Percentiles rank a stretch among this genome's conserved stretches.
Conservation (phyloP, 345 rosid genomes). For the Eucalyptus regnans region DNA sequence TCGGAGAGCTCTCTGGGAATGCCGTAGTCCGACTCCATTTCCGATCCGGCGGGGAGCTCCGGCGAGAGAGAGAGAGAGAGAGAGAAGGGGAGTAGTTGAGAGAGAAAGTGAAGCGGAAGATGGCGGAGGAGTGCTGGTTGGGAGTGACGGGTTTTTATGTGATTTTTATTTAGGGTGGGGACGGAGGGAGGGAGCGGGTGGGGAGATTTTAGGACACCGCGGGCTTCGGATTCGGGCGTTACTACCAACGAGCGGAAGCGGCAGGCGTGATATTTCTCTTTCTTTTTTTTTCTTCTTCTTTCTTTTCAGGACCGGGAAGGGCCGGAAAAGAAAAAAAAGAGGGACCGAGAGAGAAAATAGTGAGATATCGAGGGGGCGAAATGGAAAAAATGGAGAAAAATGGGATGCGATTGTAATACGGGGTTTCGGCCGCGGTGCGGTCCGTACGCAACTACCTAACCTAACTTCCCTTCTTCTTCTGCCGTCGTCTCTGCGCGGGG, state of each 20-base stretch:
- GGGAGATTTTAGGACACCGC: neutral
- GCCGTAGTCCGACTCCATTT: constrained; percentile 95
- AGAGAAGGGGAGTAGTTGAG: neutral
- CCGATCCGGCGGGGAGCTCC: neutral
- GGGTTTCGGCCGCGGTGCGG: neutral
- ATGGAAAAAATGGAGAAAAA: neutral
- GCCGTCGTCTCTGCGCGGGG: rapidly evolving
- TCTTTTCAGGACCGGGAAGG: neutral
- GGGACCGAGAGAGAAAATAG: neutral
- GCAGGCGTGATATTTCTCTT: neutral
- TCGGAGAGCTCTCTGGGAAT: constrained; percentile 87
- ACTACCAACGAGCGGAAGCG: neutral
- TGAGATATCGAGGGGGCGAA: neutral
- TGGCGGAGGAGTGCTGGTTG: neutral
- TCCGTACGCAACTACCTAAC: neutral
- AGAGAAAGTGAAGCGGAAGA: neutral
- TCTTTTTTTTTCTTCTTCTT: neutral
- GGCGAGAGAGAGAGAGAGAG: neutral
- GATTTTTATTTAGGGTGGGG: neutral
- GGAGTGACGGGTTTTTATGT: neutral
- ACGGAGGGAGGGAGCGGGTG: neutral
- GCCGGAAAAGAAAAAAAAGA: neutral
- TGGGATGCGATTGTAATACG: neutral
- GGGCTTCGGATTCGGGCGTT: neutral
- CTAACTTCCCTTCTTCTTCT: neutral